phyloP scores from a whole-genome alignment of 495 filamentous ascomycete genomes.

The Poronia punctata region DNA sequence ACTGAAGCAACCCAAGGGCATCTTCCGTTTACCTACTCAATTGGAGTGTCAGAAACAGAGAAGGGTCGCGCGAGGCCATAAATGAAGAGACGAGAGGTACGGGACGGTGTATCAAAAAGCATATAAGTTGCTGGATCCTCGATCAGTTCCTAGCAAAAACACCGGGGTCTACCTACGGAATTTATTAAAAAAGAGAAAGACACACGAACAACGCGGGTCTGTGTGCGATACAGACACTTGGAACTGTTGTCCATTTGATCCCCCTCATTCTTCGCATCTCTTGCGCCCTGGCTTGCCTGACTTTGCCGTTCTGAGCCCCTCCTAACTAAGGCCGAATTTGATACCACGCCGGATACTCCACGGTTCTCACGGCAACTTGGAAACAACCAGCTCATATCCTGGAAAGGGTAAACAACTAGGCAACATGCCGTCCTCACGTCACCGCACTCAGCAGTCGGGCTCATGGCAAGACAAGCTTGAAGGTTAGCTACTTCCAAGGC shows the following conservation, averaged over 20 bases:
- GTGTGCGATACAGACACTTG: no score
- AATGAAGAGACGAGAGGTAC: no score
- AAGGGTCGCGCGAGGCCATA: no score
- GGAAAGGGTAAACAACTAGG: constrained; percentile 7
- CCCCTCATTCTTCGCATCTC: constrained; percentile 1
- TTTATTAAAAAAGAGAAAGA: no score
- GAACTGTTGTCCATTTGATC: constrained; percentile 7
- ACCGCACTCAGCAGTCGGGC: constrained; percentile 11
- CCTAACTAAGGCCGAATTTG: not conserved
- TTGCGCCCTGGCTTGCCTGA: not conserved
- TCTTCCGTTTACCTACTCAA: constrained; percentile 17
- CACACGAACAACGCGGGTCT: no score
- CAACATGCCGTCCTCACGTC: constrained; percentile 22
- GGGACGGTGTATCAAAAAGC: no score
- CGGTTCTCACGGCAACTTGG: no score
- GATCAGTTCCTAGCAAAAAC: no score
- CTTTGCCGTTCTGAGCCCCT: not conserved
- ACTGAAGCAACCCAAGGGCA: constrained; percentile 3
- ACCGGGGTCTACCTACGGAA: no score
- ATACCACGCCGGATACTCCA: not conserved
- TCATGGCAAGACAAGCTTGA: constrained; percentile 31
- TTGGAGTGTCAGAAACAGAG: no score
- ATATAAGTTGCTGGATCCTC: no score
- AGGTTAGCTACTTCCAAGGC: no score
- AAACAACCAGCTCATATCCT: constrained; percentile 7